These are phyloP conservation scores for Starmerella riodocensis DNA, from an alignment of 805 yeast genomes.

Conservation along the genomic window DNA sequence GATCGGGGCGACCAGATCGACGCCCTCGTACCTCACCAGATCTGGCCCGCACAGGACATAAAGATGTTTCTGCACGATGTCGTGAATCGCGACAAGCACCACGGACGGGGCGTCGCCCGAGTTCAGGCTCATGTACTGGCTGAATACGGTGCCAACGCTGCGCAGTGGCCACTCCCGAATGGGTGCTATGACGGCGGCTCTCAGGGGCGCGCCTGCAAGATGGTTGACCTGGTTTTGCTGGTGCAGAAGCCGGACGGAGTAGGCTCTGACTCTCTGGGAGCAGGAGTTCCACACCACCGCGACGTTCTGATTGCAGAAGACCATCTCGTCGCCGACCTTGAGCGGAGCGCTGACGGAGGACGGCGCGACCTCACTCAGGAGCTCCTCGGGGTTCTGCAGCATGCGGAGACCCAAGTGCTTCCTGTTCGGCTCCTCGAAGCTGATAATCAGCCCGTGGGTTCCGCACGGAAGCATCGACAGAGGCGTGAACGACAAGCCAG, in stretches of 20 bases:
- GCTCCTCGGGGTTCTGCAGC: conserved; percentile 12
- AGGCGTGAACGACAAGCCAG: conserved; percentile 11
- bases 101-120: background rate
- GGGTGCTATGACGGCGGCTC: conserved; percentile 12
- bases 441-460: conserved; percentile 10
- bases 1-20: conserved; percentile 5
- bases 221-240: background rate
- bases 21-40: conserved; percentile 6
- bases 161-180: conserved; percentile 12
- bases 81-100: conserved; percentile 8
- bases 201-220: background rate
- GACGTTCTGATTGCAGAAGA: conserved; percentile 3
- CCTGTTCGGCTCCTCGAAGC: background rate
- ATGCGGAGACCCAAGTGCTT: conserved; percentile 1
- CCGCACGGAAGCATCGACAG: conserved; percentile 4
- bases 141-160: conserved; percentile 8
- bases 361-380: conserved; percentile 9
- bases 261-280: background rate
- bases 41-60: conserved; percentile 7
- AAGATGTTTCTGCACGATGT: conserved; percentile 1
- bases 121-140: conserved; percentile 2
- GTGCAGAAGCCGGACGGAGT: conserved; percentile 1
- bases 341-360: conserved; percentile 12
- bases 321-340: conserved; percentile 7
- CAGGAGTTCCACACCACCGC: conserved; percentile 6